These are phyloP conservation scores for Striga asiatica DNA, from an alignment of 257 asterid genomes.

Conservation along the genomic window DNA sequence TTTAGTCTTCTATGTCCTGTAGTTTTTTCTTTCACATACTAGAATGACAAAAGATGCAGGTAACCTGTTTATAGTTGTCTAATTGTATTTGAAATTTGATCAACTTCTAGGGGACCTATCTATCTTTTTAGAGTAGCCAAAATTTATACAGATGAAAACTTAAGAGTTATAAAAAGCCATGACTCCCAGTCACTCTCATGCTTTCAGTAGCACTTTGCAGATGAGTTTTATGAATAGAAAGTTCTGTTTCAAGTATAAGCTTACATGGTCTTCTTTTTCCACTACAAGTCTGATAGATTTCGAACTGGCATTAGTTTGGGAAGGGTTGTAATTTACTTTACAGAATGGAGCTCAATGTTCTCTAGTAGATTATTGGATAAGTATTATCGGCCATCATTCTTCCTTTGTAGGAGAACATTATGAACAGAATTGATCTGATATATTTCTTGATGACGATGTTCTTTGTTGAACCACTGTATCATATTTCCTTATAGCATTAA, in stretches of 20 bases:
- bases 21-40: constrained; percentile 15
- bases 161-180: not conserved
- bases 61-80: constrained; percentile 15
- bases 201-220: no score
- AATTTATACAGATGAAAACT: constrained; percentile 6
- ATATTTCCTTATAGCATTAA: not conserved
- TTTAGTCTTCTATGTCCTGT: constrained; percentile 22
- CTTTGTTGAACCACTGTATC: not conserved
- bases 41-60: constrained; percentile 4
- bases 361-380: not conserved
- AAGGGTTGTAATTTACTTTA: no score
- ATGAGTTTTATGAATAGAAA: not conserved
- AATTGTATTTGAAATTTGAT: not conserved
- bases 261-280: not conserved
- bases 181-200: not conserved
- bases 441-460: constrained; percentile 3
- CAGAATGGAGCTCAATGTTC: not conserved
- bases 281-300: no score
- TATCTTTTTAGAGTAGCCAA: not conserved
- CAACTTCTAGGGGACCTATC: constrained; percentile 7
- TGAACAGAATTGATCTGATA: not conserved
- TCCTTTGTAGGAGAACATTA: not conserved
- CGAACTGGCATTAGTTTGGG: no score
- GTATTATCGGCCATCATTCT: constrained; percentile 6
- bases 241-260: not conserved